Evolutionary conservation across 1,284 basidiomycete species (phyloP), one percentile per base, ranked within the genome.

Genomic region (Malassezia japonica): DNA sequence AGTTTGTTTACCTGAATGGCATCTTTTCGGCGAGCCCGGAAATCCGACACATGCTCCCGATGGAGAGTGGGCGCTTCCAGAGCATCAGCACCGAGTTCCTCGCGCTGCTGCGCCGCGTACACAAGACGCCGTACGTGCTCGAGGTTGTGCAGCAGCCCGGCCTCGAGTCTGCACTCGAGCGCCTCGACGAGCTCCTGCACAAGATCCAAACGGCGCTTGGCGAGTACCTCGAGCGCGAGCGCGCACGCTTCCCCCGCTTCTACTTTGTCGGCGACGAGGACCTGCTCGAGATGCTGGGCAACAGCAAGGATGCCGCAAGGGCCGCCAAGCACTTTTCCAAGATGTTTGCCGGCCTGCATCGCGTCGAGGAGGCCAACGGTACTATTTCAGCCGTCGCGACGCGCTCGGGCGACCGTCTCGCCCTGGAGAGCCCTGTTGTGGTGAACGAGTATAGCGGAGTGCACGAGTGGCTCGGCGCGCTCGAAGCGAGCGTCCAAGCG

Each of bases 201-300:
- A 98, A 98, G 78, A 96, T 99, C 43, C 94, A 99, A 74, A 98
- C 98, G 75, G 95, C 95, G 1, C 81, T 99, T 4, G 94, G 95
- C 74, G 94, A 98, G 78, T 99, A 98, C 69, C 81, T 99, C 23
- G 94, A 99, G 71, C 83, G 92, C 55, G 94, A 99, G 74, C 90
- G 23, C 87, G 89, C 0, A 31, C 65, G 61, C 52, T 99, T 98
- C 81, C 95, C 94, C 58, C 86, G 95, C 15, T 99, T 98, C 79
- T 99, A 98, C 77, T 99, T 99, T 73, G 91, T 99, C 49, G 94
- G 94, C 67, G 94, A 99, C 75, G 95, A 98, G 72, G 94, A 99
- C 73, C 76, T 99, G 59, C 80, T 99, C 56, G 94, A 98, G 75
- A 98, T 99, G 67, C 95, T 99, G 57, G 94, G 94, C 60, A 98